Percentiles rank a stretch among this genome's conserved stretches.
Evolutionary conservation across 2,329 filamentous ascomycete genomes (phyloP).

Genomic region (Nemania serpens): DNA sequence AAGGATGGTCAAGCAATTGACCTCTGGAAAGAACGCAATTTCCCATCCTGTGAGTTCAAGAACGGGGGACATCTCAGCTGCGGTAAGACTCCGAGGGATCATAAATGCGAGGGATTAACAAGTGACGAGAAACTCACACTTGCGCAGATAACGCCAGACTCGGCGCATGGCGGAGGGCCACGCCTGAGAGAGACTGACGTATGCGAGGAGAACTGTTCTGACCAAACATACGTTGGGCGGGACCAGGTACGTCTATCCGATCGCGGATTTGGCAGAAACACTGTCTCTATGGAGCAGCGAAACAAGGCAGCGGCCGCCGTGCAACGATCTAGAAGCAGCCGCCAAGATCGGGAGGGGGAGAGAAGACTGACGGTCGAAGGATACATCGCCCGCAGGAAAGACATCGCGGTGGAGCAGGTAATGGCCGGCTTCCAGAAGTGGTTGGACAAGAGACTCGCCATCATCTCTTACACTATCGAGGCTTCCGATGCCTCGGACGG

Average conservation of each 20-base stretch:
- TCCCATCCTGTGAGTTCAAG: conserved; percentile 21
- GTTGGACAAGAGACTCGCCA: conserved; percentile 39
- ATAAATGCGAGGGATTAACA: background rate
- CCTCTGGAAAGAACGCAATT: conserved; percentile 26
- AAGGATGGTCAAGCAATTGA: conserved; percentile 38
- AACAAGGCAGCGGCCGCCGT: conserved; percentile 33
- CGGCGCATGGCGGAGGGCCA: conserved; percentile 28
- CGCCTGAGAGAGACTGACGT: conserved; percentile 28
- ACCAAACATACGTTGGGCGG: conserved; percentile 28
- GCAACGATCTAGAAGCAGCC: conserved; percentile 34
- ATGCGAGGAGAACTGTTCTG: conserved; percentile 29
- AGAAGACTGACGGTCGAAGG: conserved; percentile 37
- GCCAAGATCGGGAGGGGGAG: too few relatives aligned
- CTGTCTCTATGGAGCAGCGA: conserved; percentile 39
- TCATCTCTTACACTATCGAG: conserved; percentile 39
- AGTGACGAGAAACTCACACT: background rate
- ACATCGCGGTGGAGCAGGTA: conserved; percentile 34
- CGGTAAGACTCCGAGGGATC: conserved; percentile 9
- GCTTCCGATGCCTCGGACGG: conserved; percentile 34
- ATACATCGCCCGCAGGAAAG: conserved; percentile 37
- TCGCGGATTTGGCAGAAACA: conserved; percentile 22
- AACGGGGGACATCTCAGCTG: conserved; percentile 7
- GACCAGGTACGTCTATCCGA: conserved; percentile 27
- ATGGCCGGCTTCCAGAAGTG: conserved; percentile 39
- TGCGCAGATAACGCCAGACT: conserved; percentile 10